Conservation (phyloP, 192 early-diverging fungal genomes). For the Spizellomyces sp. region DNA sequence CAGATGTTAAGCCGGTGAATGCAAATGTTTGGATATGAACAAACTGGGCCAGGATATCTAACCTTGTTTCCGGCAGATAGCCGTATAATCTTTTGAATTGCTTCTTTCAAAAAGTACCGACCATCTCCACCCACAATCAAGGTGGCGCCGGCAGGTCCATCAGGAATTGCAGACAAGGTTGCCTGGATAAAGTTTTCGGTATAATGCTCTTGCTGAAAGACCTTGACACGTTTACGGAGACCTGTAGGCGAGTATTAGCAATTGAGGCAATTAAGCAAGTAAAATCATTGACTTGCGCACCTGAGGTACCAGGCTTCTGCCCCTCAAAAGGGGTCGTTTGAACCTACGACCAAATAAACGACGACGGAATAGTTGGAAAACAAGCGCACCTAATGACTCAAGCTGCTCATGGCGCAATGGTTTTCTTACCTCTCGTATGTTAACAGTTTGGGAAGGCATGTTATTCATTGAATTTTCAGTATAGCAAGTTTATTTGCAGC, state of each 20-base stretch:
- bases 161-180: constrained; percentile 78
- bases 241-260: constrained; percentile 47
- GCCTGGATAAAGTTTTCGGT: constrained; percentile 97
- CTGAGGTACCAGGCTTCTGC: constrained; percentile 95
- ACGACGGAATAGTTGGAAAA: constrained; percentile 11
- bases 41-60: constrained; percentile 27
- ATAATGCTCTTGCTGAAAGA: constrained; percentile 94
- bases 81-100: constrained; percentile 84
- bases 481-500: too few relatives aligned
- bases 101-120: constrained; percentile 83
- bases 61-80: constrained; percentile 82
- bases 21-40: not conserved
- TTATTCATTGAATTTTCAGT: not conserved
- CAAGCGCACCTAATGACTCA: not conserved
- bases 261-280: not conserved
- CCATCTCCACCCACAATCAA: constrained; percentile 97
- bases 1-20: not conserved
- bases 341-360: constrained; percentile 34
- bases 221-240: constrained; percentile 91
- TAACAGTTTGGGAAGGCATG: not conserved
- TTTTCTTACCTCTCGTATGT: not conserved
- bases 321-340: constrained; percentile 78
- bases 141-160: constrained; percentile 73
- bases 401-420: not conserved
- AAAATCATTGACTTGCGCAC: constrained; percentile 29